Evolutionary conservation across 192 early-diverging fungal species (phyloP).

Genomic region (Podila epicladia): DNA sequence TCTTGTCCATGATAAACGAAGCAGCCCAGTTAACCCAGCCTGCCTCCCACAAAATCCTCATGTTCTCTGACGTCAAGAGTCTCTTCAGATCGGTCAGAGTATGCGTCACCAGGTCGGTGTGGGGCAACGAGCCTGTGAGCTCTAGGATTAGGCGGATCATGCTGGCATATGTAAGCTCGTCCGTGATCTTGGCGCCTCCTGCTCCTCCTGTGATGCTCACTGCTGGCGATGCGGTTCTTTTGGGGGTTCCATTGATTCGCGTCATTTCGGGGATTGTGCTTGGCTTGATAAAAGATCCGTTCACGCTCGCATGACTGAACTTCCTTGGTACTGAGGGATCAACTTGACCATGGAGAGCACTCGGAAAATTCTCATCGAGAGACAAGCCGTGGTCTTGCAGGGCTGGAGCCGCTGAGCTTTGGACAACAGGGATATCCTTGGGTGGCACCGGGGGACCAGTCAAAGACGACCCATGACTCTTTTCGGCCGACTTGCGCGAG

Average conservation of each 20-base stretch:
- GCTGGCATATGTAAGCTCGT: conserved; percentile 52
- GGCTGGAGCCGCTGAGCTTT: not conserved
- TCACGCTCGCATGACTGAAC: not conserved
- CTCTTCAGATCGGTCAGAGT: conserved; percentile 51
- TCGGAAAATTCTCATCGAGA: too few relatives aligned
- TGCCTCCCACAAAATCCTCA: conserved; percentile 52
- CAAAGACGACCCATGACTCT: not conserved
- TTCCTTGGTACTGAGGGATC: too few relatives aligned
- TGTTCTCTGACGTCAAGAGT: conserved; percentile 51
- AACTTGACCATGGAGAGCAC: too few relatives aligned
- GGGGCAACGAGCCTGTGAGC: conserved; percentile 30
- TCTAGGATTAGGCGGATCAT: conserved; percentile 49
- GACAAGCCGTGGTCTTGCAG: not conserved
- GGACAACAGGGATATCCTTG: not conserved
- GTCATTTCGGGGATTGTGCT: conserved; percentile 25
- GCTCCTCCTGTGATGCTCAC: conserved; percentile 8
- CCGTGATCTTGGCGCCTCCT: conserved; percentile 40
- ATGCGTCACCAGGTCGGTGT: conserved; percentile 52
- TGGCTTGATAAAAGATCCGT: conserved; percentile 41
- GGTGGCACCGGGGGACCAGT: not conserved
- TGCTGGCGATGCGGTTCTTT: not conserved
- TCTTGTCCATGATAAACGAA: conserved; percentile 36
- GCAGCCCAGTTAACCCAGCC: conserved; percentile 53
- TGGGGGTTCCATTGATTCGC: conserved; percentile 11
- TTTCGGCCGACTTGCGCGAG: conserved; percentile 16